These are phyloP conservation scores for Xylaria curta DNA, from an alignment of 495 filamentous ascomycete genomes.

Conservation along the genomic window DNA sequence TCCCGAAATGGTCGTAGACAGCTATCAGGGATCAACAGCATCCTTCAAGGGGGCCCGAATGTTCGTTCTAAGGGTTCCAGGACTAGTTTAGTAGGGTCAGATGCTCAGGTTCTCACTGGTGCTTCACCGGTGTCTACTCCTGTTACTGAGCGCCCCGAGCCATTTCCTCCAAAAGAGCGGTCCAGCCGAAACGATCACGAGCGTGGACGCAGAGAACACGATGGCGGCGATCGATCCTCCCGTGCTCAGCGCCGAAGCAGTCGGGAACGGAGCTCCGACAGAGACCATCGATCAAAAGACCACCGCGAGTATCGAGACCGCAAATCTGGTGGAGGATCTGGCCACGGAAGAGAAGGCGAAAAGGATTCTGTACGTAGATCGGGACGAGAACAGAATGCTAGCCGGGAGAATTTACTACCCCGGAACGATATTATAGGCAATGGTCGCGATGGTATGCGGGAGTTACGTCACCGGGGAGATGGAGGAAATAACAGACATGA, in stretches of 20 bases:
- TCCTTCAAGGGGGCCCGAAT: conserved; percentile 49
- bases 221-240: conserved; percentile 43
- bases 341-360: conserved; percentile 41
- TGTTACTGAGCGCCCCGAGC: conserved; percentile 50
- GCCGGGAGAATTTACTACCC: conserved; percentile 36
- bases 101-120: conserved; percentile 56
- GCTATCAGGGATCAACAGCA: conserved; percentile 59
- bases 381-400: conserved; percentile 36
- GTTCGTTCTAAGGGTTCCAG: conserved; percentile 48
- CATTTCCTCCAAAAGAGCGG: conserved; percentile 41
- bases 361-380: conserved; percentile 41
- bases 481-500: conserved; percentile 42
- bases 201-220: conserved; percentile 51
- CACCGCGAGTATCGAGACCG: conserved; percentile 46
- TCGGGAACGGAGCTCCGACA: conserved; percentile 48
- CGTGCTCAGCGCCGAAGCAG: conserved; percentile 51
- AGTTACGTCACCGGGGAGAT: conserved; percentile 42
- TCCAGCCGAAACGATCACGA: conserved; percentile 50
- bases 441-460: conserved; percentile 42
- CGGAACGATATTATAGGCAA: conserved; percentile 42
- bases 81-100: conserved; percentile 50
- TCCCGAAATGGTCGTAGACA: conserved; percentile 53
- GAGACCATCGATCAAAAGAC: conserved; percentile 49
- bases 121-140: conserved; percentile 54
- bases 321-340: conserved; percentile 36